A percentile compares a stretch with the other conserved stretches of the same genome.
phyloP scores from a whole-genome alignment of 73 alveolate species.

The Tetrahymena elliotti region DNA sequence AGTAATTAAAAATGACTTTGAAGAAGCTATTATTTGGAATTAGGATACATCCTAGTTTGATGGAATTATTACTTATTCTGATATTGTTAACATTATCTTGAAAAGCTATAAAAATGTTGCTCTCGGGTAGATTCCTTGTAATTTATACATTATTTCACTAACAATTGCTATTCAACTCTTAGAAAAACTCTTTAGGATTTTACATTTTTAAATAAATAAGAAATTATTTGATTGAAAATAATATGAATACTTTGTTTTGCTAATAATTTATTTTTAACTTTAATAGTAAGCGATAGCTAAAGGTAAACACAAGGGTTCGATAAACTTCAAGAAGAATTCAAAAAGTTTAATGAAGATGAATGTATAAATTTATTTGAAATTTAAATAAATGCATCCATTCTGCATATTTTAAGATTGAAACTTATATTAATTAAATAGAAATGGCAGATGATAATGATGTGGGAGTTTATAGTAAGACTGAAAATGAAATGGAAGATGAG shows the following conservation, averaged over 20 bases:
- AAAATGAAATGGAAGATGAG: not conserved
- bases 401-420: not conserved
- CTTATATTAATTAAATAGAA: not conserved
- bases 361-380: not conserved
- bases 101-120: not conserved
- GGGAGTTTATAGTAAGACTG: not conserved
- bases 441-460: not conserved
- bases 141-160: not conserved
- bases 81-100: not conserved
- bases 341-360: not conserved
- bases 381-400: too few relatives aligned
- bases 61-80: not conserved
- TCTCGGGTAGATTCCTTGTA: not conserved
- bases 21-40: not conserved
- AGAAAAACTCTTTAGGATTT: not conserved
- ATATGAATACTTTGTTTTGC: not conserved
- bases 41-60: not conserved
- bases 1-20: not conserved
- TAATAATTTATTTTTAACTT: not conserved
- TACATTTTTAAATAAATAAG: not conserved
- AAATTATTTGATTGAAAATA: not conserved
- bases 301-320: not conserved
- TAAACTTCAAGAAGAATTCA: not conserved
- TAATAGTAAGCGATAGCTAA: not conserved
- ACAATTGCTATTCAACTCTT: not conserved